A percentile compares a stretch with the other conserved stretches of the same genome.
phyloP scores from a whole-genome alignment of 345 rosid genomes.

The Litchi chinensis region DNA sequence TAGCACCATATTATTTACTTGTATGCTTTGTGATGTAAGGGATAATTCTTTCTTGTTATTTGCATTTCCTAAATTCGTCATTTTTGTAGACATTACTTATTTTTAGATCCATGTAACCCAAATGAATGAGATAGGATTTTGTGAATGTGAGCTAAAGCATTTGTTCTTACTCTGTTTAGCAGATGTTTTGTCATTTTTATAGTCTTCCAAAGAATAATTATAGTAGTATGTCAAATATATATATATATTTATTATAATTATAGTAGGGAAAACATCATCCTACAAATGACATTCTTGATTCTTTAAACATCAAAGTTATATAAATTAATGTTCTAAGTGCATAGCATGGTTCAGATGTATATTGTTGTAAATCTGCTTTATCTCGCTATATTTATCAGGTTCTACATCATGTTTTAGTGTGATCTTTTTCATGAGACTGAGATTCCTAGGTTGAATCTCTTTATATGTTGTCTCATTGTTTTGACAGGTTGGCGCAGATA shows the following conservation, averaged over 20 bases:
- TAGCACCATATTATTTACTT: neutral
- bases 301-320: neutral
- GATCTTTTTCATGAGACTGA: neutral
- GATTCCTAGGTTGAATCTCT: slow-evolving; percentile 13
- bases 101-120: neutral
- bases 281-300: neutral
- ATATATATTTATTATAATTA: too few species aligned
- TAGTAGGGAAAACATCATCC: neutral
- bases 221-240: too few species aligned
- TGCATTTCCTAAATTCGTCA: neutral
- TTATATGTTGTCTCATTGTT: slow-evolving; percentile 22
- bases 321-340: neutral
- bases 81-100: neutral
- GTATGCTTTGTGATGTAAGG: neutral
- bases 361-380: neutral
- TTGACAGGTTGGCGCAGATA: slow-evolving; percentile 88
- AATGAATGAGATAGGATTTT: neutral
- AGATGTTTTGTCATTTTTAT: neutral
- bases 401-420: neutral
- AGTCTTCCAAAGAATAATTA: neutral
- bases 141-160: neutral
- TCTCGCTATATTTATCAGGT: neutral
- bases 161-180: neutral
- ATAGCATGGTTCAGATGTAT: neutral
- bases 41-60: neutral